These are phyloP conservation scores for Closterium sp. DNA, from an alignment of 139 green algal genomes.

Conservation along the genomic window DNA sequence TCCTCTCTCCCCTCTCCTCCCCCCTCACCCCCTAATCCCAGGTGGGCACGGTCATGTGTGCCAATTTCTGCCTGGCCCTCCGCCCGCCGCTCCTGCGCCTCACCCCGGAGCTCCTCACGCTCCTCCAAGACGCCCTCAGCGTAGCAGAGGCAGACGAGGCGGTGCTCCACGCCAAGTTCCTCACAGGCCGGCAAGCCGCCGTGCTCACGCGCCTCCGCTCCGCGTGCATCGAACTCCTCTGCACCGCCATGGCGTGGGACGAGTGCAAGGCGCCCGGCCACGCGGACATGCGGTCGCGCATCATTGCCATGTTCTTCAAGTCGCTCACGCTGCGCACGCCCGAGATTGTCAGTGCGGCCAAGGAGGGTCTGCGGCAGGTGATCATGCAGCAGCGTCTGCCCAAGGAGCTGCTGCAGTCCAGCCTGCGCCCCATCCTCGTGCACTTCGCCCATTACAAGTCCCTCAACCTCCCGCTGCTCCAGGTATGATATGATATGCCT, in stretches of 20 bases:
- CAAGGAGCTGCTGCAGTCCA: conserved; percentile 67
- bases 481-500: neutral
- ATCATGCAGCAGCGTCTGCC: conserved; percentile 56
- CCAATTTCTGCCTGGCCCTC: conserved; percentile 62
- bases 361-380: conserved; percentile 57
- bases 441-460: conserved; percentile 79
- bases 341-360: conserved; percentile 58
- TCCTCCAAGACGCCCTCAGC: conserved; percentile 61
- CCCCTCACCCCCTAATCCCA: conserved; percentile 28
- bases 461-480: conserved; percentile 58
- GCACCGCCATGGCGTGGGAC: conserved; percentile 67
- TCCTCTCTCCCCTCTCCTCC: neutral
- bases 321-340: conserved; percentile 53
- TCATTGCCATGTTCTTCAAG: conserved; percentile 74
- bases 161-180: conserved; percentile 38
- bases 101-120: conserved; percentile 39
- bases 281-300: conserved; percentile 57
- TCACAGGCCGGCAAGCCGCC: conserved; percentile 13
- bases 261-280: conserved; percentile 60
- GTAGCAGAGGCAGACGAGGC: conserved; percentile 63
- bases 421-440: conserved; percentile 82
- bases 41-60: conserved; percentile 54
- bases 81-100: conserved; percentile 53
- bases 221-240: conserved; percentile 79
- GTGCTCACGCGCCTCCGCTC: conserved; percentile 64